phyloP scores from a whole-genome alignment of 169 alveolate genomes.

The Cryptosporidium ubiquitum region DNA sequence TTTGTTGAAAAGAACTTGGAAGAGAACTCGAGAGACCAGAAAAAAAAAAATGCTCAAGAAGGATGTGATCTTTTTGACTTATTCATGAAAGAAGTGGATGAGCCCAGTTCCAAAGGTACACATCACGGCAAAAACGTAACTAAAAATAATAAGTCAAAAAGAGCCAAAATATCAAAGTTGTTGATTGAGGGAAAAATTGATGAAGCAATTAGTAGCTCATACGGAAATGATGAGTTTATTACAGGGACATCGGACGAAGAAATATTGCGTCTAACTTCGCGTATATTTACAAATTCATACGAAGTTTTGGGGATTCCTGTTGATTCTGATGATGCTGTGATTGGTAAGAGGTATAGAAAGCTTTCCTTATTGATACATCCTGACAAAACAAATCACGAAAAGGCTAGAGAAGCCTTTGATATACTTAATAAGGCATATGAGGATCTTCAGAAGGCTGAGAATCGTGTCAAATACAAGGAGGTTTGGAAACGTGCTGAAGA shows the following conservation, averaged over 20 bases:
- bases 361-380: slow-evolving; percentile 90
- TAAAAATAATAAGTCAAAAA: not conserved
- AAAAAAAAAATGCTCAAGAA: not conserved
- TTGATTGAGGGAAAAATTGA: slow-evolving; percentile 34
- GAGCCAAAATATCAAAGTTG: slow-evolving; percentile 36
- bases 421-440: slow-evolving; percentile 83
- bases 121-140: not conserved
- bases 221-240: slow-evolving; percentile 2
- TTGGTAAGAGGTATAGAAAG: slow-evolving; percentile 77
- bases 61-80: slow-evolving; percentile 21
- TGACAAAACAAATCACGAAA: slow-evolving; percentile 88
- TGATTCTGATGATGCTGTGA: slow-evolving; percentile 78
- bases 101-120: not conserved
- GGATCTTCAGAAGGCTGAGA: slow-evolving; percentile 83
- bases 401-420: slow-evolving; percentile 90
- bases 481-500: slow-evolving; percentile 85
- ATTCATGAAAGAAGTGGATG: slow-evolving; percentile 50
- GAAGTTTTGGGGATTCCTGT: slow-evolving; percentile 78
- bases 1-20: not conserved
- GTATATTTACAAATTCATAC: slow-evolving; percentile 78
- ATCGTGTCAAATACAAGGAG: slow-evolving; percentile 81
- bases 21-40: not conserved
- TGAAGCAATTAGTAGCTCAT: slow-evolving; percentile 35
- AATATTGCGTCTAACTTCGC: slow-evolving; percentile 78
- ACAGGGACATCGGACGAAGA: slow-evolving; percentile 80